Evolutionary conservation across 2,329 filamentous ascomycete genomes (phyloP), one percentile per base, ranked within the genome.

Genomic region (Aspergillus sp.): DNA sequence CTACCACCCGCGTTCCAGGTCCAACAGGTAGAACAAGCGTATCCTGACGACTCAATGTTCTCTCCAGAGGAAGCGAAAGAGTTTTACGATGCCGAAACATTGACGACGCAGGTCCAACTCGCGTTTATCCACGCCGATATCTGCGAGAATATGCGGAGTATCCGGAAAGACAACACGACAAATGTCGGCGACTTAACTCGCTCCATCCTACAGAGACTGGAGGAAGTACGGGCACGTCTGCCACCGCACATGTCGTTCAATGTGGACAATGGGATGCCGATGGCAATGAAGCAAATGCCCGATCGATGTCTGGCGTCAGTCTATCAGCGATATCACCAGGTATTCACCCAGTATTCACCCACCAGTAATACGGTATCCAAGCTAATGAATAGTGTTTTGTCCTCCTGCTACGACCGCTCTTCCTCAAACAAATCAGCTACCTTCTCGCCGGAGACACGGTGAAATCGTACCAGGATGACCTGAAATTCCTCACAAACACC

Each of bases 321-420:
- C 15, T 39, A 58, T 15, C 51, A 61, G 31, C 58, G 60, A 2
- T 61, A 53, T 35, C 52, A 62, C 33, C 60, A 62, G 55, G 58
- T 57, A 57, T 19, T 19, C 19, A 19, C 19, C 19, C 21, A 21
- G 11, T 39, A n/a, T 8, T 23, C 12, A 21, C 14, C 21, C 3
- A 1, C 9, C 27, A 9, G 27, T 31, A 31, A 0, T 0, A 11
- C 8, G 3, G 1, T 9, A 31, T 31, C 9, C 3, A 4, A 11
- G 23, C 27, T 33, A 6, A n/a, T 19, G 0, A n/a, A 4, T 4
- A 60, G 58, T 57, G 58, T 27, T 61, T 45, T 21, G 57, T 62
- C 12, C 52, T 62, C 9, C 52, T 62, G 1, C 17, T 62, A 6
- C 54, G 60, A 2, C 60, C 60, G 2, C 17, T 60, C 3, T 48